A percentile compares a stretch with the other conserved stretches of the same genome.
Evolutionary conservation across 1,139 yeast species (phyloP).

Genomic region (Zygosaccharomyces sapae): DNA sequence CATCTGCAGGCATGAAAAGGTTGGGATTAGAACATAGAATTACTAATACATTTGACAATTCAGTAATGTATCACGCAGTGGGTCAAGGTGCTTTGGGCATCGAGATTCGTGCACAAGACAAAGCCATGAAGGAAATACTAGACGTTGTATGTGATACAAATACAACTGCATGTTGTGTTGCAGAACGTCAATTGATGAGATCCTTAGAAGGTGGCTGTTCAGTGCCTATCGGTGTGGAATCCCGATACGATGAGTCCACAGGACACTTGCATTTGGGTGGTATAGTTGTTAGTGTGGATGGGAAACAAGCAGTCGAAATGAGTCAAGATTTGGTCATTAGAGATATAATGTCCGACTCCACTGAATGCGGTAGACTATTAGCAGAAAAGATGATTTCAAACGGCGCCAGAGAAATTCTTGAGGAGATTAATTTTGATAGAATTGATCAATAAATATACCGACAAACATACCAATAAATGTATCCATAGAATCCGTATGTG

Average conservation of each 20-base stretch:
- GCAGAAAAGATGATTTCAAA: conserved; percentile 63
- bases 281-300: conserved; percentile 83
- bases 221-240: conserved; percentile 88
- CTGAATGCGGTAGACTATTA: conserved; percentile 60
- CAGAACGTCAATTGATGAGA: conserved; percentile 85
- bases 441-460: no score
- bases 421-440: conserved; percentile 68
- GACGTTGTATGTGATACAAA: conserved; percentile 60
- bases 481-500: neutral
- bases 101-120: conserved; percentile 74
- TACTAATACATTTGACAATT: conserved; percentile 61
- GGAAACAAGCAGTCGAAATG: conserved; percentile 58
- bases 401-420: conserved; percentile 83
- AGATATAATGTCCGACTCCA: conserved; percentile 55
- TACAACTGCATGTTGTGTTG: conserved; percentile 74
- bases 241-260: conserved; percentile 48
- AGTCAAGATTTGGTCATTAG: conserved; percentile 26
- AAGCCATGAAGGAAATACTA: conserved; percentile 53
- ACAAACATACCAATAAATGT: conserved; percentile 30
- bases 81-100: conserved; percentile 97
- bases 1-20: conserved; percentile 86
- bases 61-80: conserved; percentile 91
- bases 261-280: conserved; percentile 55
- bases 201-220: conserved; percentile 97
- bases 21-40: conserved; percentile 69